A percentile compares a stretch with the other conserved stretches of the same genome.
Evolutionary conservation across 257 asterid genomes (phyloP).

Genomic region (Przewalskia tangutica): DNA sequence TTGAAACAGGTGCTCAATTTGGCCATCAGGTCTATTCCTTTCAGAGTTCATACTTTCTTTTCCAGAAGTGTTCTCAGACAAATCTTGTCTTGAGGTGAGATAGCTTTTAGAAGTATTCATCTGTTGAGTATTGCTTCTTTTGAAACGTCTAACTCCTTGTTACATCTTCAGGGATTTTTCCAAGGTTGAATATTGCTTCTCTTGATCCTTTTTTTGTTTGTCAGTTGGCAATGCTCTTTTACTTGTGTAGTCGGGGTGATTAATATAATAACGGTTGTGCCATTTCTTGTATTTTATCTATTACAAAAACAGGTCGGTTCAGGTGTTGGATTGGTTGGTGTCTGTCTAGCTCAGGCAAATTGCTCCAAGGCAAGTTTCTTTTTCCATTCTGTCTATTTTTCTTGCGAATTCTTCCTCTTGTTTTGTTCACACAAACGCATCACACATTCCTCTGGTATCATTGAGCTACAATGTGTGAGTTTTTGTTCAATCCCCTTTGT

Average conservation of each 20-base stretch:
- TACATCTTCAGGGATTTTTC: not conserved
- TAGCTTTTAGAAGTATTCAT: not conserved
- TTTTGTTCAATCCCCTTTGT: not conserved
- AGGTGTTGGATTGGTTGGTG: conserved; percentile 86
- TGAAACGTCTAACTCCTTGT: not conserved
- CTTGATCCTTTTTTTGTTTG: not conserved
- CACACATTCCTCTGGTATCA: not conserved
- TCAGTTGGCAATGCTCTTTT: not conserved
- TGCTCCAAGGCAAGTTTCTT: conserved; percentile 57
- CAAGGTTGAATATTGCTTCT: not conserved
- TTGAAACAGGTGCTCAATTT: conserved; percentile 68
- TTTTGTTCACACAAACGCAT: not conserved
- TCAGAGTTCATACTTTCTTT: conserved; percentile 87
- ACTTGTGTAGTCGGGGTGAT: not conserved
- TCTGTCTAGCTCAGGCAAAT: conserved; percentile 66
- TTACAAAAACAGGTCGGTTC: conserved; percentile 63
- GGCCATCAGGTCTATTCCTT: conserved; percentile 93
- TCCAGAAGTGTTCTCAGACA: conserved; percentile 61
- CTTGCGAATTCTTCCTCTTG: not conserved
- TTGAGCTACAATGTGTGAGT: not conserved
- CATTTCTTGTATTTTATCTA: conserved; percentile 4
- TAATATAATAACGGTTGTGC: not conserved
- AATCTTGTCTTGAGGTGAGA: conserved; percentile 92
- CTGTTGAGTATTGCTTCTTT: not conserved
- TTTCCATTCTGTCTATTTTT: not conserved